Percentiles rank a stretch among this genome's conserved stretches.
phyloP scores from a whole-genome alignment of 148 eudicot species.

The Vaccinium darrowii region DNA sequence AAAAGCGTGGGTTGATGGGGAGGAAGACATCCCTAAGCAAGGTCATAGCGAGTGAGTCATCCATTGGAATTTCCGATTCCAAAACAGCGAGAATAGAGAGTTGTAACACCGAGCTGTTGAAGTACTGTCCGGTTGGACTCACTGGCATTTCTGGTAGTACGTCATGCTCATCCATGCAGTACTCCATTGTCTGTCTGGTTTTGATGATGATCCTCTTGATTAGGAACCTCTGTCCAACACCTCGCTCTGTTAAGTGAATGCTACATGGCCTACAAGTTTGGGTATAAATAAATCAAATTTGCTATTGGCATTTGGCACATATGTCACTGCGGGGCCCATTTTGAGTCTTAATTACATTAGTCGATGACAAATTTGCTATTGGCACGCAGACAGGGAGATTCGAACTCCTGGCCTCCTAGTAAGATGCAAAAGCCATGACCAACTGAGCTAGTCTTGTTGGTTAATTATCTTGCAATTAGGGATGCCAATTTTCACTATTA shows the following conservation, averaged over 20 bases:
- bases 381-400: too few relatives aligned
- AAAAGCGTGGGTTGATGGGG: slow-evolving; percentile 47
- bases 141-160: slow-evolving; percentile 15
- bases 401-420: too few relatives aligned
- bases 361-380: too few relatives aligned
- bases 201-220: neutral
- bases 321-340: too few relatives aligned
- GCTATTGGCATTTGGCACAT: neutral
- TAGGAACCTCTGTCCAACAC: neutral
- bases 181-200: neutral
- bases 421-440: too few relatives aligned
- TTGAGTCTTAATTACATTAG: too few relatives aligned
- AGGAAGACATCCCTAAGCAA: slow-evolving; percentile 28
- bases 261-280: neutral
- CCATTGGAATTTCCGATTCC: slow-evolving; percentile 32
- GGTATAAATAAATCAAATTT: neutral
- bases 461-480: too few relatives aligned
- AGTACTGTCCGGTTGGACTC: slow-evolving; percentile 41
- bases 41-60: slow-evolving; percentile 9
- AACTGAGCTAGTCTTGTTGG: too few relatives aligned
- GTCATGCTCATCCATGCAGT: neutral
- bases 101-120: slow-evolving; percentile 37
- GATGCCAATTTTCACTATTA: neutral
- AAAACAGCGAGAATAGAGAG: slow-evolving; percentile 29
- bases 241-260: neutral